Percentiles rank a stretch among this genome's conserved stretches.
Evolutionary conservation across 352 stramenopile species (phyloP).

Genomic region (Globisporangium lucens): DNA sequence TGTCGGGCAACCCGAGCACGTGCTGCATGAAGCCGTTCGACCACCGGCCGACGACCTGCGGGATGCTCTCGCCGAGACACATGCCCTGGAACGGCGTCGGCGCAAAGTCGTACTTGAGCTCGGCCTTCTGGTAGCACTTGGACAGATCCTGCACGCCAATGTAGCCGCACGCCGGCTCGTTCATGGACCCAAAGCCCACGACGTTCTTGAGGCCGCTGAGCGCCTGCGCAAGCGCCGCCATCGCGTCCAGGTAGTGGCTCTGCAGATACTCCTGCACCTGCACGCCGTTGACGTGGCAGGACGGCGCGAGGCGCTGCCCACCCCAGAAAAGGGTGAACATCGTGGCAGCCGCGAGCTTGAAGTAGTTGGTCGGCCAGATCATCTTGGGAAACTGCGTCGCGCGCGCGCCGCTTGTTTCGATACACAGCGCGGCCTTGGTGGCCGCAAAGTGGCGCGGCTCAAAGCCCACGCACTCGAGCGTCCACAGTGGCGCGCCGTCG

Average conservation of each 20-base stretch:
- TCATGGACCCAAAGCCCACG: slow-evolving; percentile 91
- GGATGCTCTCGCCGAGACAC: slow-evolving; percentile 63
- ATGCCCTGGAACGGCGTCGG: slow-evolving; percentile 85
- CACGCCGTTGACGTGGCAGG: slow-evolving; percentile 63
- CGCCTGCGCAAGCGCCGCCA: slow-evolving; percentile 57
- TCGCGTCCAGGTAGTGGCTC: slow-evolving; percentile 79
- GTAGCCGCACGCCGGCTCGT: slow-evolving; percentile 83
- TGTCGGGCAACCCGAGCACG: slow-evolving; percentile 51
- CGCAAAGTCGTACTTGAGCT: slow-evolving; percentile 70
- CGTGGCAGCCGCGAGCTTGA: slow-evolving; percentile 85
- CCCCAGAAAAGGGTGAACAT: slow-evolving; percentile 93
- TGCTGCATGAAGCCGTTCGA: slow-evolving; percentile 75
- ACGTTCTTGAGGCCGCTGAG: slow-evolving; percentile 78
- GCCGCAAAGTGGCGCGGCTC: slow-evolving; percentile 67
- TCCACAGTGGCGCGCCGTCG: slow-evolving; percentile 89
- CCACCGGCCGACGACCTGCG: slow-evolving; percentile 63
- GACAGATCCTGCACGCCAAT: slow-evolving; percentile 64
- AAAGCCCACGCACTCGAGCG: slow-evolving; percentile 74
- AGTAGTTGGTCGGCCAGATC: slow-evolving; percentile 92
- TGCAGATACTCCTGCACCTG: slow-evolving; percentile 88
- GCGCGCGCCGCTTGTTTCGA: slow-evolving; percentile 49
- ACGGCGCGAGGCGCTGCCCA: slow-evolving; percentile 65
- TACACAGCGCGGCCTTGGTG: slow-evolving; percentile 72
- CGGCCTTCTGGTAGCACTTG: slow-evolving; percentile 45
- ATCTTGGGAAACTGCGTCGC: slow-evolving; percentile 77